Base-by-base conservation (phyloP, 1,284 basidiomycete species). In the Dichomitus squalens region DNA sequence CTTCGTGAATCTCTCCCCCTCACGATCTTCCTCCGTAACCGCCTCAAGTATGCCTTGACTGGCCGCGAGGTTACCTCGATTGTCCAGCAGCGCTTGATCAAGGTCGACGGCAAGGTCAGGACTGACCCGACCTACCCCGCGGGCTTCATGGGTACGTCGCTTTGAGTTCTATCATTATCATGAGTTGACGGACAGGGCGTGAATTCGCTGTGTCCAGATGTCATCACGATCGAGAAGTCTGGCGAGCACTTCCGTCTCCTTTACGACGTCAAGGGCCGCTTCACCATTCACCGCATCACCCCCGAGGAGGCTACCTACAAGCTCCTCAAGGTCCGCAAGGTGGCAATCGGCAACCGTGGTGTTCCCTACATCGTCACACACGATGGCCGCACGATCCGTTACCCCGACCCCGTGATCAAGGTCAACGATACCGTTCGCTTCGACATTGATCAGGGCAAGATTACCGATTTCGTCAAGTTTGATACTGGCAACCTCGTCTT, bases 241-340 rank as follows among this genome's bases (percentile, higher is more conserved):
- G 94, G 93, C 79, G 96, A 99, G 81, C 92, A 98, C 85, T 99
- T 99, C 92, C 96, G 96, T 77, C 87, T 99, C 68, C 85, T 99
- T 51, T 99, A 99, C 85, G 97, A 99, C 75, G 88, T 98, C 79
- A 99, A 99, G 85, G 95, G 96, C 68, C 96, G 96, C 70, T 99
- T 99, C 84, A 93, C 95, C 65, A 96, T 99, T 78, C 96, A 99
- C 87, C 95, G 97, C 73, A 99, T 99, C 86, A 96, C 95, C 65
- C 85, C 92, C 52, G 97, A 99, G 81, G 96, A 99, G 80, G 95
- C 96, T 52, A 80, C 84, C 70, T 99, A 96, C 90, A 99, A 99
- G 82, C 95, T 99, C 72, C 85, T 93, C 77, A 99, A 99, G 79
- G 96, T 99, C 69, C 88, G 87, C 76, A 91, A 90, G 73, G 89